Conservation (phyloP, 2,329 filamentous ascomycete genomes). For the Beauveria medogensis region DNA sequence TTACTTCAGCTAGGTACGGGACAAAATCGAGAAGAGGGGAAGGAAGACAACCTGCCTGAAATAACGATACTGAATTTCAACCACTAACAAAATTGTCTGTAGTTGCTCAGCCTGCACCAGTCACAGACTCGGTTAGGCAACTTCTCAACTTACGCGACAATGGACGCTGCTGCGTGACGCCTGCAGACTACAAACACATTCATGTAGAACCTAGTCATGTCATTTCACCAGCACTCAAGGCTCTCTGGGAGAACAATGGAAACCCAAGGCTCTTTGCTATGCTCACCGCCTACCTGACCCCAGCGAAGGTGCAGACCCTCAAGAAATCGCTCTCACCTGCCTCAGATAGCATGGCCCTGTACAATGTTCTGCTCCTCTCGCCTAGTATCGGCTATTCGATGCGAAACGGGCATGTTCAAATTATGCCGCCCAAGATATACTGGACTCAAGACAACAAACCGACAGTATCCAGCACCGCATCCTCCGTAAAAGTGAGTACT, state of each 20-base stretch:
- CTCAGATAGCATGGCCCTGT: no score
- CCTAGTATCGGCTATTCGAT: no score
- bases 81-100: not conserved
- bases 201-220: not conserved
- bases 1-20: not conserved
- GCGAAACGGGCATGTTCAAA: no score
- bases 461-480: no score
- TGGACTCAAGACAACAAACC: no score
- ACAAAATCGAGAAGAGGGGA: not conserved
- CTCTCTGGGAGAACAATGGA: not conserved
- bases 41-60: not conserved
- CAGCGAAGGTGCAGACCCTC: no score
- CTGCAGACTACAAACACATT: not conserved
- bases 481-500: no score
- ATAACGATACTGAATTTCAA: not conserved
- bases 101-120: not conserved
- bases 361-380: no score
- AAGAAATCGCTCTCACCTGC: no score
- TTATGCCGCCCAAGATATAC: no score
- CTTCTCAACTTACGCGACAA: not conserved
- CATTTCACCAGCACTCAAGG: not conserved
- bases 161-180: not conserved
- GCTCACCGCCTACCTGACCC: not conserved
- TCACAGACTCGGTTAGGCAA: not conserved
- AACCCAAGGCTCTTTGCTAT: not conserved